Conservation (phyloP, 2,329 filamentous ascomycete species). For the Penicillium nordicum region DNA sequence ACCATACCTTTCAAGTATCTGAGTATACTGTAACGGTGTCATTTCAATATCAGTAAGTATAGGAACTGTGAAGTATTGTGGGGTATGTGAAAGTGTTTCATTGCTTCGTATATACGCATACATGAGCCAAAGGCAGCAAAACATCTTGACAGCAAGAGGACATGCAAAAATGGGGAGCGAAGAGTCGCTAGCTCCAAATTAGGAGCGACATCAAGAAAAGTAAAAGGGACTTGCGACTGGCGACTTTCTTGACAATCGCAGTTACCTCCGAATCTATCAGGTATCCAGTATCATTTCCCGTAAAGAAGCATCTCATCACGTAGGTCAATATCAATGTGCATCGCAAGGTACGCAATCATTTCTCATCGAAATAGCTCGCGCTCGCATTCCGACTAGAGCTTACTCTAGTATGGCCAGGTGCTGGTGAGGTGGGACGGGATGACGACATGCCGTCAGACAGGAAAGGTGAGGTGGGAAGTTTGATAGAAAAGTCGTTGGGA, state of each 20-base stretch:
- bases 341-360: constrained; percentile 17
- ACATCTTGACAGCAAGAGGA: background rate
- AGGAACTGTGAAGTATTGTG: background rate
- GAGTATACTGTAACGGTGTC: too few relatives aligned
- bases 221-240: background rate
- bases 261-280: constrained; percentile 12
- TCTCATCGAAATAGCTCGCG: constrained; percentile 40
- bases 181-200: background rate
- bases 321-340: background rate
- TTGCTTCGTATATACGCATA: constrained; percentile 29
- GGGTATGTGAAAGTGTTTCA: constrained; percentile 18
- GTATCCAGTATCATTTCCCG: constrained; percentile 16
- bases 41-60: background rate
- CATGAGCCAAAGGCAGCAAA: constrained; percentile 16
- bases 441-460: constrained; percentile 51
- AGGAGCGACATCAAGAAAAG: constrained; percentile 2
- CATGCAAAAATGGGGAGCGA: constrained; percentile 3
- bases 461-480: constrained; percentile 46
- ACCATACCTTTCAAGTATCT: background rate
- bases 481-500: constrained; percentile 47
- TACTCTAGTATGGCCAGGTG: constrained; percentile 46
- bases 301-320: background rate
- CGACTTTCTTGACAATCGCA: background rate
- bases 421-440: constrained; percentile 52
- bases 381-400: constrained; percentile 38